Evolutionary conservation across 768 basidiomycete genomes (phyloP).

Genomic region (Asterophora parasitica): DNA sequence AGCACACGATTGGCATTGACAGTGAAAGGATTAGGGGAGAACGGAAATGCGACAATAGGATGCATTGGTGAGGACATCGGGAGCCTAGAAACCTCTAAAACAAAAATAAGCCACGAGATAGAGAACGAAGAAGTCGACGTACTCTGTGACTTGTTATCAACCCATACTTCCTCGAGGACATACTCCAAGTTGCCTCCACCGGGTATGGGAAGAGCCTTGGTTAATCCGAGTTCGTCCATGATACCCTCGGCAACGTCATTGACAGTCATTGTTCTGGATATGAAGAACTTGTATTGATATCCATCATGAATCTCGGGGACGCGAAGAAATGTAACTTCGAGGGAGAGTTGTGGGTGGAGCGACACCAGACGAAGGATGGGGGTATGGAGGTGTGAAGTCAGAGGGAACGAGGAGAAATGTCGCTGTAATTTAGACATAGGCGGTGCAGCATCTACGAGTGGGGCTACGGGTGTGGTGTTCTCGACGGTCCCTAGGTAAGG

Average conservation of each 20-base stretch:
- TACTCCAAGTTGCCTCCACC: slow-evolving; percentile 71
- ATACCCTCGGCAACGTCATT: slow-evolving; percentile 48
- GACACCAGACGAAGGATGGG: slow-evolving; percentile 71
- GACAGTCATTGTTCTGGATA: slow-evolving; percentile 53
- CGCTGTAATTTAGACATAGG: slow-evolving; percentile 32
- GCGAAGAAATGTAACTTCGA: slow-evolving; percentile 53
- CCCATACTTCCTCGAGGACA: slow-evolving; percentile 66
- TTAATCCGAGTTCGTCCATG: slow-evolving; percentile 62
- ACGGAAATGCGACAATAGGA: slow-evolving; percentile 37
- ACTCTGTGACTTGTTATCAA: slow-evolving; percentile 51
- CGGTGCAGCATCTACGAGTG: slow-evolving; percentile 42
- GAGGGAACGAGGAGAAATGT: slow-evolving; percentile 66
- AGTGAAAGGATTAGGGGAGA: slow-evolving; percentile 37
- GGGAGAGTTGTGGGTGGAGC: slow-evolving; percentile 52
- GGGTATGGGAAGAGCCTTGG: slow-evolving; percentile 58
- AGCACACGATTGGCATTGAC: slow-evolving; percentile 40
- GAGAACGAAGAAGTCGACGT: slow-evolving; percentile 18
- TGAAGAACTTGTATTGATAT: slow-evolving; percentile 60
- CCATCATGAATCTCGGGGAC: slow-evolving; percentile 78
- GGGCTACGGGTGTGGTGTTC: slow-evolving; percentile 41
- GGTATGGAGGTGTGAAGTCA: slow-evolving; percentile 62
- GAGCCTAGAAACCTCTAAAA: slow-evolving; percentile 40
- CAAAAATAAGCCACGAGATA: slow-evolving; percentile 12
- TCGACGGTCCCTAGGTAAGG: slow-evolving; percentile 43
- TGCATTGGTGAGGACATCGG: slow-evolving; percentile 38